Base-by-base conservation (phyloP, 202 grass and related monocot species). In the Zoysia matrella region DNA sequence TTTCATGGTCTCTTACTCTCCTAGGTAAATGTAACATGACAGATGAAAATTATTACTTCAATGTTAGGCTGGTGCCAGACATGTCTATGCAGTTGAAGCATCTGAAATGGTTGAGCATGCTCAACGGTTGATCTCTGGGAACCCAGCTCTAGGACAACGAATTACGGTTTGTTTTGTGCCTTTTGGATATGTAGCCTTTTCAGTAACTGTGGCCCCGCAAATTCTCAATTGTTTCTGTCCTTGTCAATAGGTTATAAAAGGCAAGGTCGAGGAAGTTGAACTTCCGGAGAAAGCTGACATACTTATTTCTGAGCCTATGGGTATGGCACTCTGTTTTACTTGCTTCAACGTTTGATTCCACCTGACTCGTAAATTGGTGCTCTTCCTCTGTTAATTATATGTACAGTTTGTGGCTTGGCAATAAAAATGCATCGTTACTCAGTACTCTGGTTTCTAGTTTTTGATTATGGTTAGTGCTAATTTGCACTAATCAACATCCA, bases 91-190 rank as follows among this genome's bases (percentile, higher is more conserved):
- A 30, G 89, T 99, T 39, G 97, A 99, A 85, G 97, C 97, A 71
- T 99, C 97, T 73, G 97, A 99, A 84, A 99, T 99, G 97, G 87
- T 90, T 64, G 97, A 99, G 71, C 89, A 96, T 89, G 97, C 97
- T 12, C 96, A 89, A 6, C 90, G 83, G 12, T 87, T 99, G 74
- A 84, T 99, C 65, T 88, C 87, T 68, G 96, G 96, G 72, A 99
- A 99, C 69, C 89, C 97, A 18, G 94, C 93, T 49, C 84, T 99
- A 8, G 89, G 84, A 54, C 91, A 96, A 73, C 80, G 97, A 72
- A 99, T 99, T 80, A 99, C 97, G 85, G 97, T 99, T 85, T 72
- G 87, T 86, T 86, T 89, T 69, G 49, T 87, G 22, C 72, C 22
- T 15, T 61, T 76, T 89, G 69, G 41, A 49, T 65, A 11, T 64